Evolutionary conservation across 2,329 filamentous ascomycete genomes (phyloP), one percentile per base, ranked within the genome.

Genomic region (Talaromyces amestolkiae): DNA sequence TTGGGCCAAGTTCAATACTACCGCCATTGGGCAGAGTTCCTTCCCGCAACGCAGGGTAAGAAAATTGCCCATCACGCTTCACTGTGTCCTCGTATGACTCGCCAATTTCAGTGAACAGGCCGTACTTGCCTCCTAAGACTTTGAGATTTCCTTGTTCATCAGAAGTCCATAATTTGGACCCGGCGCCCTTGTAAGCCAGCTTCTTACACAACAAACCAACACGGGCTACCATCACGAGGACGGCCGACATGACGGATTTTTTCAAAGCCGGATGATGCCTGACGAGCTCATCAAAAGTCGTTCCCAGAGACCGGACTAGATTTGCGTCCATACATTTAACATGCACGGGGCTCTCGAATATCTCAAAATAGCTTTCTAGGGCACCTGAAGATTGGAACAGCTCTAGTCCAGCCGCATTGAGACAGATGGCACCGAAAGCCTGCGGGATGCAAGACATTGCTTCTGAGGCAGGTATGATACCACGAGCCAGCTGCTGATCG

Each of bases 311-410:
- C 35, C 85, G 86, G 10, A 93, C 86, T 65, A 96, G 83, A 41
- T 89, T 87, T 5, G 85, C 82, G 69, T 97, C 94, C 84, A 99
- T 88, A 68, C 89, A 90, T 71, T 91, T 91, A 65, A 99, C 88
- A 77, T 99, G 96, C 17, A 88, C 85, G 2, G 93, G 89, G 70
- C 92, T 98, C 77, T 97, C 92, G 70, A 99, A 99, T n/a, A 98
- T 92, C 75, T 97, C 92, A 69, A 99, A 90, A 75, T 93, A 98
- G 70, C 88, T 91, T 65, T 93, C 89, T 53, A 99, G 84, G 1
- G 92, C 93, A 65, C 87, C 85, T 0, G 93, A 97, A 0, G 88
- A 86, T 65, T 92, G 88, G 72, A 99, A 96, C 74, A 97, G 85
- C 72, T 91, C 90, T 83, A 97, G 90, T 9, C 95, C 95, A 33